Base-by-base conservation (phyloP, 73 alveolate species). In the Paraurostyla sp. region DNA sequence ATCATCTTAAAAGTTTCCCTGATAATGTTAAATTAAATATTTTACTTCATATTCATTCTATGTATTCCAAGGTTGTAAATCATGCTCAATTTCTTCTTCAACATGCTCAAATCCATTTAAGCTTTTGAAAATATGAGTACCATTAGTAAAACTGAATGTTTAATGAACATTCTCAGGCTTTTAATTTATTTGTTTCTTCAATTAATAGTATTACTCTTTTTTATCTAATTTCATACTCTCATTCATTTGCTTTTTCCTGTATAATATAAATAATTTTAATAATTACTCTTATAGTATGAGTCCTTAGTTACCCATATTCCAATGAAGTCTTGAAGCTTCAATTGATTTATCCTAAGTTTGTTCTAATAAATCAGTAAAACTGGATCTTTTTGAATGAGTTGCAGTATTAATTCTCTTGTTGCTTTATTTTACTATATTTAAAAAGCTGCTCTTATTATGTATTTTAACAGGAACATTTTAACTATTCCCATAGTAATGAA, bases 1-100 rank as follows among this genome's bases (percentile, higher is more conserved):
- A 9, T 78, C 89, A 78, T 78, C 78, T 52, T 73, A 29, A 45
- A 48, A 73, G 35, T 49, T 22, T 73, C 86, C 86, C 71, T 73
- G 29, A 48, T 48, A 73, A 45, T 73, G 54, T 25, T 22, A 29
- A 15, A 46, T 46, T 46, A 56, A 13, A 9, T 9, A 56, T 16
- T 13, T 13, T 16, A 13, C 73, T 9, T 56, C 73, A 56, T 56
- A 56, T 23, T 56, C 33, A 54, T 13, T 13, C 20, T 49, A 3
- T 3, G 33, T 3, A 43, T 54, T 32, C 89, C 89, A 78, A 22
- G 89, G 89, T 52, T 78, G 25, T n/a, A 78, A 16, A 13, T 78
- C 89, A 40, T 78, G 2, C 40, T 78, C 89, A 32, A 78, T 35
- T 4, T 78, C 89, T 29, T 78, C 89, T 36, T 52, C 76, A 32